Evolutionary conservation across 2,329 filamentous ascomycete species (phyloP), one percentile per base, ranked within the genome.

Genomic region (Fusarium kyushuense): DNA sequence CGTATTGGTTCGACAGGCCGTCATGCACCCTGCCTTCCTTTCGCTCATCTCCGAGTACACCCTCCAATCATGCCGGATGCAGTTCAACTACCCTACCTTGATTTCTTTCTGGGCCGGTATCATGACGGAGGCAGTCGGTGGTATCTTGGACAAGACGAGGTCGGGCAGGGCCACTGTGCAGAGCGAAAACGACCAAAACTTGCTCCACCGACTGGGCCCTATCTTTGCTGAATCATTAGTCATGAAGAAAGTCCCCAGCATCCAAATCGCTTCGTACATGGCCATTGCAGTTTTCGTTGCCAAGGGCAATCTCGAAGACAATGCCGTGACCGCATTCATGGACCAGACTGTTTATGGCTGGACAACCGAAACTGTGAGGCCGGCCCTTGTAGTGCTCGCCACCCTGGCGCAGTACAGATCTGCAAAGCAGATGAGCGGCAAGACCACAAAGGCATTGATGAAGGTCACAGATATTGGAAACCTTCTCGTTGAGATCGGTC

Each of bases 21-120:
- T 90, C 32, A 92, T 92, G 72, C 94, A 94, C 65, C 86, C 89
- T 36, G 84, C 87, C 4, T 93, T 99, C 72, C 88, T 97, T 66
- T 84, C 90, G 2, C 83, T 88, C 12, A 84, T 98, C 54, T 97
- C 96, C 72, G 84, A 88, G 56, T 93, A 97, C 79, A 90, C 93
- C 14, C 81, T 97, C 29, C 88, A 90, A 59, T 89, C 92, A 25
- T 90, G 93, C 75, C 87, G 88, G 54, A 84, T 87, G 40, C 87
- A 89, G 54, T 90, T 92, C 59, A 89, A 95, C 54, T 92, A 96
- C 72, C 88, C 92, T 38, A 88, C 89, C 2, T 81, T 97, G 61
- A 81, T 97, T 55, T 91, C 92, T 0, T 97, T 99, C 77, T 99
- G 96, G 95, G 93, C 92, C 6, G 91, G 93, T 45, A 84, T 97